Conservation (phyloP, 495 filamentous ascomycete genomes). For the Penicillium coffeae region DNA sequence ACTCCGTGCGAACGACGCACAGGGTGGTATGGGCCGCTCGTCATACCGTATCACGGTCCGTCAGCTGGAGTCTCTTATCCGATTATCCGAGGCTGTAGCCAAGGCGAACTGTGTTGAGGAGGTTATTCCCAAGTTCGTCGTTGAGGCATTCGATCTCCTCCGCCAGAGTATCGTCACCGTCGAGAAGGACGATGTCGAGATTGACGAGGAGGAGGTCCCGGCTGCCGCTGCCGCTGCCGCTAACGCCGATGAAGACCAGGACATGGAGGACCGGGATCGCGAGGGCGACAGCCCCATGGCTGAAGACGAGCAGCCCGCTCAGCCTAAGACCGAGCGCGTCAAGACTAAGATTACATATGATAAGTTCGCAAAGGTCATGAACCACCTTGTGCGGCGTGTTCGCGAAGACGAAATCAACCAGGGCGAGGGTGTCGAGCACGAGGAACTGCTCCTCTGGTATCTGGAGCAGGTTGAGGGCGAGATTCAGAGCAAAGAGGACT, state of each 20-base stretch:
- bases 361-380: slow-evolving; percentile 88
- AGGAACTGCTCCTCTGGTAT: slow-evolving; percentile 86
- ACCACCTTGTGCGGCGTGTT: slow-evolving; percentile 74
- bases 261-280: slow-evolving; percentile 47
- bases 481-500: slow-evolving; percentile 72
- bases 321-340: slow-evolving; percentile 40
- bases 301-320: slow-evolving; percentile 38
- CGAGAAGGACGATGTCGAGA: slow-evolving; percentile 95
- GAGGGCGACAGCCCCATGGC: slow-evolving; percentile 73
- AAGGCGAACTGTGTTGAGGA: slow-evolving; percentile 97
- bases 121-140: slow-evolving; percentile 76
- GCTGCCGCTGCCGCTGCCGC: slow-evolving; percentile 7
- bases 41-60: slow-evolving; percentile 95
- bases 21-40: slow-evolving; percentile 88
- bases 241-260: slow-evolving; percentile 30
- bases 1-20: slow-evolving; percentile 86
- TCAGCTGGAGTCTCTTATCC: slow-evolving; percentile 93
- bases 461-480: slow-evolving; percentile 89
- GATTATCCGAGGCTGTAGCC: slow-evolving; percentile 90
- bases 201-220: slow-evolving; percentile 71
- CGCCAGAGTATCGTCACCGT: slow-evolving; percentile 94
- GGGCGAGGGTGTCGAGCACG: slow-evolving; percentile 87
- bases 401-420: slow-evolving; percentile 67
- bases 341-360: slow-evolving; percentile 94
- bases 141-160: slow-evolving; percentile 85